Evolutionary conservation across 495 filamentous ascomycete genomes (phyloP).

Genomic region (Coniosporium apollinis): DNA sequence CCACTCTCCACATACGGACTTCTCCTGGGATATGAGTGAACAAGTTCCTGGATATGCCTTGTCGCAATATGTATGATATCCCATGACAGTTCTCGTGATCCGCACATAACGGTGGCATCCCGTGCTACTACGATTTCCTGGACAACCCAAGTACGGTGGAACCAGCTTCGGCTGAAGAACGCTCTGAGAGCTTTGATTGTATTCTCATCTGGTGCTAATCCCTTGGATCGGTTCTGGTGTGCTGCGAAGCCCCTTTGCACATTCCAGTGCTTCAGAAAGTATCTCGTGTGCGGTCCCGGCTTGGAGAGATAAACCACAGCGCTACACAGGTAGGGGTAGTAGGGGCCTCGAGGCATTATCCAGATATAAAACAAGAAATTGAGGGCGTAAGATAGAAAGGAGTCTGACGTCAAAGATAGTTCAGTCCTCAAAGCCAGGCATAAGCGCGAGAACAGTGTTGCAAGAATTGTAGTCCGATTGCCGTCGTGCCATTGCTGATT

Average conservation of each 20-base stretch:
- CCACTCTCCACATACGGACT: not conserved
- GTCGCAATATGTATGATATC: not conserved
- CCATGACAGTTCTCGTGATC: not conserved
- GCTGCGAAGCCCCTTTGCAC: too few species aligned
- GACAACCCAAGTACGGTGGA: conserved; percentile 2
- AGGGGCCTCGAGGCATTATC: not conserved
- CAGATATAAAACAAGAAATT: not conserved
- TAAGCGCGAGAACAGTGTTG: too few species aligned
- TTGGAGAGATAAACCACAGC: not conserved
- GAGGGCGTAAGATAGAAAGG: not conserved
- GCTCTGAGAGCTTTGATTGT: not conserved
- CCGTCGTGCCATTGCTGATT: too few species aligned
- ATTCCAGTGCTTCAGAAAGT: too few species aligned
- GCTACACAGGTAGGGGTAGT: not conserved
- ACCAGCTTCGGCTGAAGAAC: conserved; percentile 2
- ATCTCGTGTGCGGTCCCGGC: too few species aligned
- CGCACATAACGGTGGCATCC: not conserved
- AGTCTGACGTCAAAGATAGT: too few species aligned
- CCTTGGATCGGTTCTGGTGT: too few species aligned
- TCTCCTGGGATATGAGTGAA: not conserved
- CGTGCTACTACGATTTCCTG: conserved; percentile 4
- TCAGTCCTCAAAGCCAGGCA: too few species aligned
- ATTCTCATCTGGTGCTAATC: too few species aligned
- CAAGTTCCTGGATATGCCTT: not conserved
- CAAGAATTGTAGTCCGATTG: too few species aligned